These are phyloP conservation scores for Lathyrus aphaca DNA, from an alignment of 306 rosid genomes.

Conservation along the genomic window DNA sequence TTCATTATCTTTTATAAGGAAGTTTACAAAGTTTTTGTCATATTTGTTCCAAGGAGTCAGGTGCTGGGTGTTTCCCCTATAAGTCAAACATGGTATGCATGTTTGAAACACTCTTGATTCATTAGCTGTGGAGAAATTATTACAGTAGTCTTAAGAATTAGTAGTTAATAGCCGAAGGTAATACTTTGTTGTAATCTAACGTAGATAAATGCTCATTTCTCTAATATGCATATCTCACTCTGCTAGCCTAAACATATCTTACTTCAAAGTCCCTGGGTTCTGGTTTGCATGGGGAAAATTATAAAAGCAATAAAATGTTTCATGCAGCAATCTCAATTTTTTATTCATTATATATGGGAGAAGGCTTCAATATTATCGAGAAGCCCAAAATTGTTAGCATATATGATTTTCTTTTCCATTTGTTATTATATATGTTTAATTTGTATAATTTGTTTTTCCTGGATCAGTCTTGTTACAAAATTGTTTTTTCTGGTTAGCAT, in stretches of 20 bases:
- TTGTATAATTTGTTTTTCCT: background rate
- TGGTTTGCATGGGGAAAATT: too few relatives aligned
- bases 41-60: constrained; percentile 33
- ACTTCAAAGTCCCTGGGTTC: background rate
- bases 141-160: background rate
- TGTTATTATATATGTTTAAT: constrained; percentile 9
- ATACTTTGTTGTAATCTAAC: constrained; percentile 6
- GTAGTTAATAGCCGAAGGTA: constrained; percentile 2
- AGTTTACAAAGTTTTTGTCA: constrained; percentile 24
- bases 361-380: too few relatives aligned
- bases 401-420: constrained; percentile 1
- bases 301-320: too few relatives aligned
- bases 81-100: constrained; percentile 14
- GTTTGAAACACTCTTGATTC: constrained; percentile 9
- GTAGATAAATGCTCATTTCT: constrained; percentile 2
- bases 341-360: background rate
- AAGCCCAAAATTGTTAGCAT: background rate
- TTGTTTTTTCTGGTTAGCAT: background rate
- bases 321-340: background rate
- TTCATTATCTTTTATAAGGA: constrained; percentile 28
- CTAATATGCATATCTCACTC: constrained; percentile 10
- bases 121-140: background rate
- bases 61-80: constrained; percentile 10
- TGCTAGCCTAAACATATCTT: background rate
- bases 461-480: constrained; percentile 14